phyloP scores from a whole-genome alignment of 2,329 filamentous ascomycete genomes.

The Exophiala sideris region DNA sequence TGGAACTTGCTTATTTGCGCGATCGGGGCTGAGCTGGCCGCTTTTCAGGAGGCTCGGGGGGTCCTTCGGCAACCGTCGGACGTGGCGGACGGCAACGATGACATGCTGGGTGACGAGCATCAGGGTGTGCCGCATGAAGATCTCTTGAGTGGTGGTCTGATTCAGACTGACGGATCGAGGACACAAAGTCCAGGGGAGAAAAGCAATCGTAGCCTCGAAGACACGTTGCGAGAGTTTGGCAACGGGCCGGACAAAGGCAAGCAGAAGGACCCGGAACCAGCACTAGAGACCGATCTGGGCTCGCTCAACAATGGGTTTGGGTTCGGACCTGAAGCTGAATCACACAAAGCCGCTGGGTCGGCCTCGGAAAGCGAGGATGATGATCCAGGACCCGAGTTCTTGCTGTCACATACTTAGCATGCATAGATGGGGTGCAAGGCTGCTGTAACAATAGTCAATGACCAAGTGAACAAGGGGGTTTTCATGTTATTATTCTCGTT shows the following conservation, averaged over 20 bases:
- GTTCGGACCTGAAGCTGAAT: not conserved
- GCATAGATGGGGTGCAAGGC: not conserved
- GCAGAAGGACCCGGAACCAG: constrained; percentile 1
- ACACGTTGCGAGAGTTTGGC: constrained; percentile 23
- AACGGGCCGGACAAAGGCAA: constrained; percentile 8
- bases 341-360: not conserved
- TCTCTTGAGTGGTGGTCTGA: constrained; percentile 6
- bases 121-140: constrained; percentile 14
- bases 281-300: not conserved
- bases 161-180: not conserved
- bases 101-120: constrained; percentile 8
- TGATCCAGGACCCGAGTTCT: constrained; percentile 29
- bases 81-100: not conserved
- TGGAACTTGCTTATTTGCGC: constrained; percentile 63
- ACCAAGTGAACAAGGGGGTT: no score
- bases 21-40: constrained; percentile 61
- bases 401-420: constrained; percentile 26
- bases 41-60: constrained; percentile 41
- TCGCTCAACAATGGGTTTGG: not conserved
- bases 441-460: not conserved
- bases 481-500: no score
- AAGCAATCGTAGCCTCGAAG: constrained; percentile 28
- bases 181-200: constrained; percentile 12
- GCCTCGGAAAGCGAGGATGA: constrained; percentile 28
- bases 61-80: constrained; percentile 30